Base-by-base conservation (phyloP, 2,329 filamentous ascomycete genomes). In the Aspergillus jensenii region DNA sequence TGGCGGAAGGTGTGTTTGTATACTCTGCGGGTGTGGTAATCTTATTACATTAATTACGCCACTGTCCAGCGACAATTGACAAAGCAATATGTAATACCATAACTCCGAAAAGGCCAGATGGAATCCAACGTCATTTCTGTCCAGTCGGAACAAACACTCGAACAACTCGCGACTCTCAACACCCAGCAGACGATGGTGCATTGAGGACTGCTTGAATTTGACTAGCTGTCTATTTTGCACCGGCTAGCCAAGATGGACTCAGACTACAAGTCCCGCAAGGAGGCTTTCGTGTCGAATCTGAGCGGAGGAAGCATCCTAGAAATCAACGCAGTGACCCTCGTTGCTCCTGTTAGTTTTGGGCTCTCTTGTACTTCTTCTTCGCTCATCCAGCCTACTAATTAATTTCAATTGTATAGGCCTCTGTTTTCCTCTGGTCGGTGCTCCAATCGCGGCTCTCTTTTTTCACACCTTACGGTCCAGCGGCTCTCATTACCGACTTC, bases 211-310 rank as follows among this genome's bases (percentile, higher is more conserved):
- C 19, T 39, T 31, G 11, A 5, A n/a, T n/a, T 41, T 37, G 14
- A 11, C 5, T 40, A 19, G 12, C 23, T 49, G 31, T 45, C 39
- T 33, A 31, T 12, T 12, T 45, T 40, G 14, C 39, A n/a, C 33
- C 23, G 25, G 40, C 41, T 17, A 46, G 27, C 51, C 39, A 68
- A 51, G 8, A 76, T 75, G 75, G 71, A 74, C 44, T 64, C 71
- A 53, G 88, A 83, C 76, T 96, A 97, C 81, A 99, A 97, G 78
- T 85, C 89, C 69, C 83, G 89, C 66, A 99, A 99, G 79, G 93
- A 96, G 81, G 91, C 91, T 71, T 96, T 96, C 74, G 95, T 99
- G 70, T 96, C 93, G 55, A 90, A 92, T 73, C 85, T 96, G 31
- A 87, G 89, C 6, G 95, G 95, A 41, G 91, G 95, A 59, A 84